phyloP scores from a whole-genome alignment of 176 grass and related monocot genomes.

The Triticum aestivum region IWGSC_CS_RefSeq_v2.1 NC_057797.1:699053182-699053681 shows the following conservation, averaged over 20 bases:
- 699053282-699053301: slow-evolving; percentile 21
- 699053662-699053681: background rate
- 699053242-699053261: background rate
- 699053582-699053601: background rate
- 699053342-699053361: slow-evolving; percentile 15
- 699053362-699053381: slow-evolving; percentile 13
- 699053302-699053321: background rate
- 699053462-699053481: slow-evolving; percentile 27
- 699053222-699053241: slow-evolving; percentile 28
- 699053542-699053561: too few species aligned
- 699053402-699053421: slow-evolving; percentile 33
- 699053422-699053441: background rate
- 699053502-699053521: background rate
- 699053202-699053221: background rate
- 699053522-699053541: background rate
- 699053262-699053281: slow-evolving; percentile 25
- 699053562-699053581: background rate
- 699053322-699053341: slow-evolving; percentile 39
- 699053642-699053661: background rate
- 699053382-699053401: slow-evolving; percentile 27
- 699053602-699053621: background rate
- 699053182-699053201: background rate
- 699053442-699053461: slow-evolving; percentile 35
- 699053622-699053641: background rate
- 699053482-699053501: slow-evolving; percentile 18